Conservation (phyloP, 164 flowering plant genomes). For the Pachysandra terminalis region DNA sequence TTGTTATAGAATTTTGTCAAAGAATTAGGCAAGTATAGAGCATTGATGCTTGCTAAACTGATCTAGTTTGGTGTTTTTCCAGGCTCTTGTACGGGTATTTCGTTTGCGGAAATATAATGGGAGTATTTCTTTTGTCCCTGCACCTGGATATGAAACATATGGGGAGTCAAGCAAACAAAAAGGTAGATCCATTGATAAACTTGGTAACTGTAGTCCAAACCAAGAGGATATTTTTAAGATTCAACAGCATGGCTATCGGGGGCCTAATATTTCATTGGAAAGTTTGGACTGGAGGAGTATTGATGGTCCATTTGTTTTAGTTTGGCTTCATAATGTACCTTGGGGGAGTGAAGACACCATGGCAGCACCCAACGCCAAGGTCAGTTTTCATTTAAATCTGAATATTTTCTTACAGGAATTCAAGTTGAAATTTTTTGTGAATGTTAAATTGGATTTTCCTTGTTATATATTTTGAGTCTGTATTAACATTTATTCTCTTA, state of each 20-base stretch:
- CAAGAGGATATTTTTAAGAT: constrained; percentile 26
- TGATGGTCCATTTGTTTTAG: constrained; percentile 84
- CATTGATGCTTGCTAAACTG: background rate
- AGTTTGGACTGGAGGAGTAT: constrained; percentile 45
- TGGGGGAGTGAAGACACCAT: constrained; percentile 79
- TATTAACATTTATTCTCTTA: background rate
- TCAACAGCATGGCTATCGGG: constrained; percentile 44
- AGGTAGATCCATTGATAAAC: constrained; percentile 15
- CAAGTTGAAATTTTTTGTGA: background rate
- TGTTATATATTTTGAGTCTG: constrained; percentile 3
- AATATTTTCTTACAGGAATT: too few species aligned
- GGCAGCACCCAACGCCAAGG: constrained; percentile 96
- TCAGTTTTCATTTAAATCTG: constrained; percentile 16
- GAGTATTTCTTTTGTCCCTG: constrained; percentile 75
- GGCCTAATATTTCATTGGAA: constrained; percentile 42
- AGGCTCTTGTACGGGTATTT: constrained; percentile 69
- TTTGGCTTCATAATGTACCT: constrained; percentile 98
- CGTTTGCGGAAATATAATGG: constrained; percentile 71
- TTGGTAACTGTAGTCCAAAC: constrained; percentile 12
- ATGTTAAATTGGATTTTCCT: background rate
- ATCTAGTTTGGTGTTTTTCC: constrained; percentile 9
- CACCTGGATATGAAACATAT: constrained; percentile 78
- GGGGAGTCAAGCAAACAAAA: constrained; percentile 49
- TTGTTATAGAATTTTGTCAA: background rate
- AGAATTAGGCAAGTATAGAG: background rate